Evolutionary conservation across 345 rosid genomes (phyloP), one percentile per base, ranked within the genome.

Genomic region (Syzygium aqueum): DNA sequence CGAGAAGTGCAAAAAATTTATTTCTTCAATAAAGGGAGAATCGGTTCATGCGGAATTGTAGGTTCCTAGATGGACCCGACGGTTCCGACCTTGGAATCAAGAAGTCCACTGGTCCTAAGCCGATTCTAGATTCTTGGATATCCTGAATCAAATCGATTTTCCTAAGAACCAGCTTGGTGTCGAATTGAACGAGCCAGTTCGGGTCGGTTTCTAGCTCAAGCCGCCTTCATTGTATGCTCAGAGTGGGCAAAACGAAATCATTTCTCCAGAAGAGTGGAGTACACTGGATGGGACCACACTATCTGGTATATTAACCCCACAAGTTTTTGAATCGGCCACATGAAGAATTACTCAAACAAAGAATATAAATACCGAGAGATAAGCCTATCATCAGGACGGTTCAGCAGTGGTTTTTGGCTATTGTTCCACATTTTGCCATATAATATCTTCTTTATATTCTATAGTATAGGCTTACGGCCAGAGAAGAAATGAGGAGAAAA

Each of bases 211-310:
- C 46, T 8, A 33, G 25, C 7, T 67, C 21, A 67, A 67, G 30
- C 14, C 12, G 3, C 43, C 12, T 14, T 4, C 0, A 8, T 17
- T 0, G 3, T 16, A 33, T 67, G 25, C 6, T 30, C 46, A 43
- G 46, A 17, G 46, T 11, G 78, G 78, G 46, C 78, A 67, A 17
- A 19, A 73, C 49, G 49, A 5, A 5, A 37, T 37, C 80, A 19
- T 73, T 19, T 73, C 37, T 37, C 49, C 14, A 73, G 49, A 19
- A 73, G 4, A 73, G 46, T 33, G 37, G 5, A 21, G 80, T 19
- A 40, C 80, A 2, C 10, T 73, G 80, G 63, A 57, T 22, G 23
- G 61, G 80, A 73, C 80, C 21, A 17, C 80, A 19, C 80, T 17
- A 73, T 22, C 8, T 73, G 25, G 25, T 37, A 37, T 73, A 37